Evolutionary conservation across 108 stramenopile species (phyloP), one percentile per base, ranked within the genome.

Genomic region (Pseudonitzschia multiseries): DNA sequence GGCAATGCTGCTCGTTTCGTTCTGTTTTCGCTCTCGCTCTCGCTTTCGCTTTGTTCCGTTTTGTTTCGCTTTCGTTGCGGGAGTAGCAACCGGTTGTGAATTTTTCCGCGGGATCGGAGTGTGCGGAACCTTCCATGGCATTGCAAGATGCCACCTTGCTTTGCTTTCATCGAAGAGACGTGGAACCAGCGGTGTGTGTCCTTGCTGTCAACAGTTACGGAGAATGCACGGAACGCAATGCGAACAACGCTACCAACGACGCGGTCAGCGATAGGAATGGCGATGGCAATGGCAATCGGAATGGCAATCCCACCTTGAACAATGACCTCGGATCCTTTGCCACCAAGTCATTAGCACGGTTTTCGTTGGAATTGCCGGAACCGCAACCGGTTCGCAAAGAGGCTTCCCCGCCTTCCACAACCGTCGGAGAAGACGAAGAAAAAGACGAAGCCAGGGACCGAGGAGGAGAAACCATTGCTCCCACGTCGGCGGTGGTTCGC

Each of bases 151-250:
- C 84, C 68, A 80, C 71, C 63, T 65, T 84, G 8, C 46, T 92
- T n/a, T 84, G 87, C 32, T 52, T 92, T 20, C 83, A 92, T 50
- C 54, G 46, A n/a, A 15, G 53, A 10, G 85, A 92, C 74, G 24
- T 79, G 17, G 81, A 75, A 5, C 76, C 27, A 14, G 69, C 73
- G 50, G 68, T 76, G 28, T 82, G 84, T 50, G 74, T 69, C 17
- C 71, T 87, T 29, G 81, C 79, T 12, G 65, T 85, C 1, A 74
- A 78, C 28, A 87, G 87, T 18, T 91, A 91, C 70, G 90, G 90
- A 3, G 84, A 87, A 67, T n/a, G 12, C 33, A 62, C 18, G 29
- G 57, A 59, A 59, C 57, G 24, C 14, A 27, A n/a, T n/a, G n/a
- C n/a, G 24, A 27, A 57, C 9, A 0, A 57, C 56, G 26, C 9